phyloP scores from a whole-genome alignment of 371 early-diverging fungal genomes.

The Sanchytrium tribonematis region DNA sequence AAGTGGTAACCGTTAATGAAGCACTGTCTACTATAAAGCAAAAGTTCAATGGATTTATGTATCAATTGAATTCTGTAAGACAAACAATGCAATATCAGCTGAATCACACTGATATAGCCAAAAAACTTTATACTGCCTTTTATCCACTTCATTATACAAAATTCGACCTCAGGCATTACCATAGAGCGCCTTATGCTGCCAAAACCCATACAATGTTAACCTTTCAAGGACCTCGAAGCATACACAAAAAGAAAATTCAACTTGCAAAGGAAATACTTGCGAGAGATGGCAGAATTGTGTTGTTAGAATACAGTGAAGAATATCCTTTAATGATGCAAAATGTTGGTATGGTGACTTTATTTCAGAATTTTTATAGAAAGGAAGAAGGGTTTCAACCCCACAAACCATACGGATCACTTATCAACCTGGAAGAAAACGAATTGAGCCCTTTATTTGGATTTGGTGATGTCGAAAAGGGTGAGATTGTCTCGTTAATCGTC shows the following conservation, averaged over 20 bases:
- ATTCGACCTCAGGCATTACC: background rate
- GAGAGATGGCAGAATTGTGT: background rate
- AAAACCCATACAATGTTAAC: background rate
- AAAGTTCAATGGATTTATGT: background rate
- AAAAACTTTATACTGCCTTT: background rate
- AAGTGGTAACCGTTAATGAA: background rate
- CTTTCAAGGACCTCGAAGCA: background rate
- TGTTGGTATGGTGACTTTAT: constrained; percentile 84
- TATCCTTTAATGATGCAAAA: constrained; percentile 86
- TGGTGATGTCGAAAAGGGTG: constrained; percentile 80
- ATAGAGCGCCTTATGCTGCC: background rate
- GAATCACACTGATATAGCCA: background rate
- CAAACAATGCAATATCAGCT: constrained; percentile 1
- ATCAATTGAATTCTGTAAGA: background rate
- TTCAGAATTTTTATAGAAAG: constrained; percentile 91
- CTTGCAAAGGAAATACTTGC: background rate
- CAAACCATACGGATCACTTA: constrained; percentile 51
- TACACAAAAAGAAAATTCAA: background rate
- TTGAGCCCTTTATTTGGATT: constrained; percentile 88
- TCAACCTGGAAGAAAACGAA: constrained; percentile 73
- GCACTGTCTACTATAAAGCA: background rate
- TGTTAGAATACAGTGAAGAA: constrained; percentile 31
- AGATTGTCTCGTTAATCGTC: constrained; percentile 52
- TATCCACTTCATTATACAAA: background rate
- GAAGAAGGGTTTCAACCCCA: constrained; percentile 45